These are phyloP conservation scores for Sclerotinia sclerotiorum DNA, from an alignment of 2,329 filamentous ascomycete genomes.

Conservation along the genomic window DNA sequence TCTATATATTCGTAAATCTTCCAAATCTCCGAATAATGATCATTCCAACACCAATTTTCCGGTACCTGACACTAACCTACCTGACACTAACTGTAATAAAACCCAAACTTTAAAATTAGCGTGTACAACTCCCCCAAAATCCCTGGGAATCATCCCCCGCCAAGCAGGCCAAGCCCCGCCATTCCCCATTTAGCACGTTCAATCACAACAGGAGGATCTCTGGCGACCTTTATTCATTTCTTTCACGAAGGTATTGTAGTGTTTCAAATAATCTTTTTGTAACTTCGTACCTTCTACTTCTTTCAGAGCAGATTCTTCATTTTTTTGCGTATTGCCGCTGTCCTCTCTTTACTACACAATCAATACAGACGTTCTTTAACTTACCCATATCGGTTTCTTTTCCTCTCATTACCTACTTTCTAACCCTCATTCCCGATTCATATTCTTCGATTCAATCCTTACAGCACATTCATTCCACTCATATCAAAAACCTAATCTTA, in stretches of 20 bases:
- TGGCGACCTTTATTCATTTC: conserved; percentile 2
- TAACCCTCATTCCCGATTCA: neutral
- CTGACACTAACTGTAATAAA: conserved; percentile 13
- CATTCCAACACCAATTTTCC: neutral
- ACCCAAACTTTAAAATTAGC: conserved; percentile 9
- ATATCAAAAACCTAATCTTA: neutral
- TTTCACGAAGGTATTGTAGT: neutral
- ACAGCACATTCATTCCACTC: neutral
- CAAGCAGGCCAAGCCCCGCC: conserved; percentile 12
- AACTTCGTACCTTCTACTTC: too few species aligned
- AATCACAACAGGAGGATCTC: conserved; percentile 10
- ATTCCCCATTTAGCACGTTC: conserved; percentile 9
- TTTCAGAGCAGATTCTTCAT: neutral
- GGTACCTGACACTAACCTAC: conserved; percentile 18
- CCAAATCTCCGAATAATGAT: too few species aligned
- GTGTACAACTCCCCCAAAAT: neutral
- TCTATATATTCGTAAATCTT: too few species aligned
- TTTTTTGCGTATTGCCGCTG: conserved; percentile 16
- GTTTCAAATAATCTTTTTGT: neutral
- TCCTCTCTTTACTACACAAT: conserved; percentile 16
- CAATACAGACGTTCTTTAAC: neutral
- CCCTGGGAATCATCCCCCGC: neutral
- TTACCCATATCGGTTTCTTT: neutral
- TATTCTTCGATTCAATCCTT: neutral
- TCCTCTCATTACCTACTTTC: neutral